Evolutionary conservation across 495 filamentous ascomycete species (phyloP), one percentile per base, ranked within the genome.

Genomic region (Aspergillus sparsus): DNA sequence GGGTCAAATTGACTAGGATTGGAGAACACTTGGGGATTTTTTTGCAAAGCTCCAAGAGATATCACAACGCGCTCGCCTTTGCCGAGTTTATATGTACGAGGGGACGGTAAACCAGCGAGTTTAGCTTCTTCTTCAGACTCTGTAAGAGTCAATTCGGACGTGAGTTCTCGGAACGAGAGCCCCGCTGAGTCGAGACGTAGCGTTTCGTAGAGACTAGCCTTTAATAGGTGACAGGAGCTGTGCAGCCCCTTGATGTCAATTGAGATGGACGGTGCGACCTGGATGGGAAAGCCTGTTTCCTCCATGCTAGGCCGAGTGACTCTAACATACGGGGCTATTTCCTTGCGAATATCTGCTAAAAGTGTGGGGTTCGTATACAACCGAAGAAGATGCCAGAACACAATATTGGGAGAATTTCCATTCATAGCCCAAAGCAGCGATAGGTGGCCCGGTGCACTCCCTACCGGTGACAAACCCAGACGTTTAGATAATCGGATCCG

Each of bases 361-460:
- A 84, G 72, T 1, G 64, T 65, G 9, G 74, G 71, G 27, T 77
- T 77, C 11, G 77, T 66, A 58, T 80, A 80, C 35, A 88, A 77
- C 52, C 78, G 83, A 13, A 84, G 62, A 16, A 86, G 51, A 49
- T 77, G 77, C 84, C 84, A 88, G 65, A 83, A 87, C 3, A 79
- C 76, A 47, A 81, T 68, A 34, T 78, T 74, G 12, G 80, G 74
- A 2, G 77, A 68, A 56, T 87, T 80, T 9, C 78, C 79, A 56
- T 80, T 77, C 58, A 83, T 66, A 16, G 77, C 78, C 80, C 84
- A 87, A 11, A 85, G 64, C 18, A 86, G 63, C 16, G 70, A 75
- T 16, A 81, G 55, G 56, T 77, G 67, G 3, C 60, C 70, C 9
- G 73, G 65, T 10, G 68, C 77, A 42, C 74, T 77, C 4, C 67